phyloP scores from a whole-genome alignment of 140 eudicot genomes.

The Senecio squalidus region DNA sequence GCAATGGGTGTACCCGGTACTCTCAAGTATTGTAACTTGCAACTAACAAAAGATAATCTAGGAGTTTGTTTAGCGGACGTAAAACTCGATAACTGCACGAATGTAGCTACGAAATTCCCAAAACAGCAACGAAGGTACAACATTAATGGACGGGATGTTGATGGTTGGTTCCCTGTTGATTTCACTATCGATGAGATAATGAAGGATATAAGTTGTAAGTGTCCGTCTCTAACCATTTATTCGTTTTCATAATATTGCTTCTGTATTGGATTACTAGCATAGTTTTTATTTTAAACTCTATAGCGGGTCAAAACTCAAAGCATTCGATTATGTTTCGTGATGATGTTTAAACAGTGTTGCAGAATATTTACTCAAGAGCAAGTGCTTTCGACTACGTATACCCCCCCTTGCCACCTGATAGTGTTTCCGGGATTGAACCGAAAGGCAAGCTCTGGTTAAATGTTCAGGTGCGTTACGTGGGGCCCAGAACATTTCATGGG shows the following conservation, averaged over 20 bases:
- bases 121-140: slow-evolving; percentile 53
- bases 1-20: slow-evolving; percentile 35
- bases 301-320: too few relatives aligned
- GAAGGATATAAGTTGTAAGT: slow-evolving; percentile 50
- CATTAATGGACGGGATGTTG: slow-evolving; percentile 48
- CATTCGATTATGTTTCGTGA: slow-evolving; percentile 7
- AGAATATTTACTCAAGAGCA: slow-evolving; percentile 48
- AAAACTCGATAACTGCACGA: slow-evolving; percentile 48
- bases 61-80: slow-evolving; percentile 57
- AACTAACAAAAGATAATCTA: slow-evolving; percentile 55
- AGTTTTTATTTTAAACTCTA: too few relatives aligned
- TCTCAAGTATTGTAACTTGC: slow-evolving; percentile 64
- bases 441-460: slow-evolving; percentile 56
- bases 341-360: slow-evolving; percentile 45
- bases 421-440: slow-evolving; percentile 26
- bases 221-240: not conserved
- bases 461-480: slow-evolving; percentile 49
- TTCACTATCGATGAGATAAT: slow-evolving; percentile 29
- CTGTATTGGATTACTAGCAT: too few relatives aligned
- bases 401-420: slow-evolving; percentile 29
- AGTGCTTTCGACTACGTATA: slow-evolving; percentile 37
- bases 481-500: not conserved
- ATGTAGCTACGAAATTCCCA: slow-evolving; percentile 36
- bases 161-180: slow-evolving; percentile 78
- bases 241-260: not conserved